Conservation (phyloP, 1,284 basidiomycete genomes). For the Xerocomus cyaneibrunnescens region DNA sequence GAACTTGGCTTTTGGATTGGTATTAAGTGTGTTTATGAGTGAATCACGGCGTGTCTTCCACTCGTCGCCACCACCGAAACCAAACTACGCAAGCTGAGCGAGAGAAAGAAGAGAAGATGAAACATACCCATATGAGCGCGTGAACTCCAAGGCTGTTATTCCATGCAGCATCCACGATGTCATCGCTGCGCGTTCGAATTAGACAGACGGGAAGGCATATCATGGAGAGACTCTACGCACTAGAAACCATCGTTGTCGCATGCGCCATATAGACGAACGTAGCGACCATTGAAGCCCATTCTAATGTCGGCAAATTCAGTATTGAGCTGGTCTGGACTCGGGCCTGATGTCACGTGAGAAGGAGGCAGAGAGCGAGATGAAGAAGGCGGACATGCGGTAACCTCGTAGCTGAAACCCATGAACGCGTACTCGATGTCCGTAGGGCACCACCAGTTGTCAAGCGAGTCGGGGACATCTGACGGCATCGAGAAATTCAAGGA, state of each 20-base stretch:
- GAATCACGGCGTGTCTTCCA: slow-evolving; percentile 58
- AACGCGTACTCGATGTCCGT: slow-evolving; percentile 64
- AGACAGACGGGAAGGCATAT: background rate
- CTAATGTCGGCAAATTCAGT: slow-evolving; percentile 65
- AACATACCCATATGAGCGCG: slow-evolving; percentile 67
- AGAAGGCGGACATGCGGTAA: slow-evolving; percentile 50
- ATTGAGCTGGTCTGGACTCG: slow-evolving; percentile 47
- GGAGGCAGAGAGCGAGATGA: background rate
- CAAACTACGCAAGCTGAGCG: slow-evolving; percentile 46
- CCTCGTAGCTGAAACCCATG: slow-evolving; percentile 71
- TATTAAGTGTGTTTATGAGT: slow-evolving; percentile 54
- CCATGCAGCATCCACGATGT: slow-evolving; percentile 74
- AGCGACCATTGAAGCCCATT: slow-evolving; percentile 55
- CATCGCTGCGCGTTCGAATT: slow-evolving; percentile 44
- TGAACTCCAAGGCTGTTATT: slow-evolving; percentile 67
- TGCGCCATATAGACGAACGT: slow-evolving; percentile 4
- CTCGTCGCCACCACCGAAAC: slow-evolving; percentile 54
- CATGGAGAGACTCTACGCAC: background rate
- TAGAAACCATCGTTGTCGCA: slow-evolving; percentile 5
- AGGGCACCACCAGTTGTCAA: slow-evolving; percentile 67
- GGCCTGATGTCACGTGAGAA: slow-evolving; percentile 38
- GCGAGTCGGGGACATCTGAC: slow-evolving; percentile 42
- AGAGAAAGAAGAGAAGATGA: background rate
- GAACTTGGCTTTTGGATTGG: slow-evolving; percentile 65
- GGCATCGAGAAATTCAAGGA: slow-evolving; percentile 61